Conservation (phyloP, 805 yeast species). For the Schizosaccharomyces cryophilus region DNA sequence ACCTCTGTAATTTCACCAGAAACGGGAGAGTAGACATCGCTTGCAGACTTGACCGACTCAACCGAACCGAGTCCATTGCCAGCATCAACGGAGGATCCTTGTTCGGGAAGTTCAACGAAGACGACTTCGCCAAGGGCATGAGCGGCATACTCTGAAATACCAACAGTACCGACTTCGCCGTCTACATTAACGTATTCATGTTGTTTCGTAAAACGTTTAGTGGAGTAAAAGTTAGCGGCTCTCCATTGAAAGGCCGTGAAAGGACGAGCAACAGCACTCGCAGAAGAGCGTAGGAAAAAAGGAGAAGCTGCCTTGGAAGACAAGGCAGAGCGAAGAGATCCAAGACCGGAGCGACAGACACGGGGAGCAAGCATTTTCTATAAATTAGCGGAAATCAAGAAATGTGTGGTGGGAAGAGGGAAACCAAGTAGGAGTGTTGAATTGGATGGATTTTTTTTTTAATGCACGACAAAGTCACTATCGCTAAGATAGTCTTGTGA, state of each 20-base stretch:
- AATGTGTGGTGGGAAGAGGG: no score
- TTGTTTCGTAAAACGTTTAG: background rate
- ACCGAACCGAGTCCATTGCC: conserved; percentile 83
- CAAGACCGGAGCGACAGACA: no score
- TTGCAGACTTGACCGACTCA: conserved; percentile 82
- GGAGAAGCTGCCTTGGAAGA: background rate
- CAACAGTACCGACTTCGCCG: conserved; percentile 18
- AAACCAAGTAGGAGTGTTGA: no score
- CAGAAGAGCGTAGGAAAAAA: background rate
- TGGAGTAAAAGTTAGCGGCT: background rate
- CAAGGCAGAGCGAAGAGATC: background rate
- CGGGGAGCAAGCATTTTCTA: no score
- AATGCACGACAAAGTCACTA: no score
- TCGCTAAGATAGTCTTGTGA: no score
- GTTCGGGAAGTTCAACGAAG: conserved; percentile 69
- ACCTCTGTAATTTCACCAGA: conserved; percentile 49
- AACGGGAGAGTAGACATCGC: conserved; percentile 78
- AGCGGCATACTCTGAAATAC: conserved; percentile 84
- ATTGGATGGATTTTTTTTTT: no score
- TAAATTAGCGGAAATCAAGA: no score
- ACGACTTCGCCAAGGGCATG: conserved; percentile 95
- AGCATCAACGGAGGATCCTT: conserved; percentile 30
- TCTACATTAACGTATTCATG: conserved; percentile 1
- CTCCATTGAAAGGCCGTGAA: background rate
- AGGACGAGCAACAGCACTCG: background rate